Evolutionary conservation across 805 yeast species (phyloP), one percentile per base, ranked within the genome.

Genomic region (Saccharomycodes ludwigii): DNA sequence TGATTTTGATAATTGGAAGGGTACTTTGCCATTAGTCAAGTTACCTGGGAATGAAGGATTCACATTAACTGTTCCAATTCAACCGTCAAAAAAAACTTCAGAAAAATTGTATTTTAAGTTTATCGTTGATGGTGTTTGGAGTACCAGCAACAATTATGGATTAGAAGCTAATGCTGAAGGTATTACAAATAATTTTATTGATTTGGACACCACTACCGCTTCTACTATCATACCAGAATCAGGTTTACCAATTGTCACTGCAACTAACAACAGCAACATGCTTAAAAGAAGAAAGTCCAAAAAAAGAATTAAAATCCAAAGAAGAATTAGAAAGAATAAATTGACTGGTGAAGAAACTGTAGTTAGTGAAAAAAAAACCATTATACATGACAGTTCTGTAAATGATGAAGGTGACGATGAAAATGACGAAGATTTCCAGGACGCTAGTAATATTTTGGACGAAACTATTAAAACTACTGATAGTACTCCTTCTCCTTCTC

Each of bases 101-200:
- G 42, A 47, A 14, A 59, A 59, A 43, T 49, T 73, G 24, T 52
- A 46, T 13, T 68, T 66, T 52, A 68, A 68, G 58, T 77, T 69
- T 47, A 68, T 78, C 35, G 85, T 77, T 27, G 85, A 77, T 49
- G 83, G 76, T 28, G 67, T 66, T 28, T 78, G 85, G 85, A 47
- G 52, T 12, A 52, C 58, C 14, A 63, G 63, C 33, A 49, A 54
- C 1, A 42, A 48, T 3, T 68, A 62, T 40, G 51, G 52, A 27
- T 52, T 58, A 18, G 66, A 66, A 35, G 58, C 54, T 24, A 78
- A 71, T 43, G 65, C 52, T 8, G 48, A 57, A 23, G 58, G 63
- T 4, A 54, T 54, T 31, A 52, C 49, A 27, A 63, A 63, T 41
- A 63, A 63, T 39, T 60, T 46, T 25, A 36, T 61, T 12, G 45